Evolutionary conservation across 768 basidiomycete genomes (phyloP).

Genomic region (Russula emetica): DNA sequence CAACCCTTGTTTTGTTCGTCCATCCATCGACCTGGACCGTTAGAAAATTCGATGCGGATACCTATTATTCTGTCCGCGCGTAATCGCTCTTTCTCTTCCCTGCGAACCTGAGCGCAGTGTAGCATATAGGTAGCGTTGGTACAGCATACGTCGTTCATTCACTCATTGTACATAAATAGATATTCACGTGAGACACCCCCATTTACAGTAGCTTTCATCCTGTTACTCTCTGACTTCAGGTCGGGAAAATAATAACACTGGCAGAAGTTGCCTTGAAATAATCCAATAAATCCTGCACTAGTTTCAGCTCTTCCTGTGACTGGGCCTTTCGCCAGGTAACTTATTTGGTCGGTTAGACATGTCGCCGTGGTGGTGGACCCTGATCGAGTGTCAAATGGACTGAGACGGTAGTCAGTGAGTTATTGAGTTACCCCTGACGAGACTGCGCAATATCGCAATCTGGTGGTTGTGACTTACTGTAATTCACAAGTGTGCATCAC

Average conservation of each 20-base stretch:
- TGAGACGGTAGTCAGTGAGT: not conserved
- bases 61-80: not conserved
- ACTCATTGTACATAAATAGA: constrained; percentile 13
- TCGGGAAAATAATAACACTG: constrained; percentile 1
- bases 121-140: constrained; percentile 9
- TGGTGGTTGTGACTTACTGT: not conserved
- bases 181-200: constrained; percentile 12
- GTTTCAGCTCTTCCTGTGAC: not conserved
- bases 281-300: not conserved
- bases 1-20: not conserved
- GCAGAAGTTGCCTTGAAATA: not conserved
- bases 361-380: not conserved
- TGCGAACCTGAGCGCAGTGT: constrained; percentile 8
- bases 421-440: not conserved
- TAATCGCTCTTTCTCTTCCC: constrained; percentile 14
- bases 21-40: not conserved
- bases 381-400: not conserved
- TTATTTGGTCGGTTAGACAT: not conserved
- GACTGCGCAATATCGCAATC: not conserved
- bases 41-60: not conserved
- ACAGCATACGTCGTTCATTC: constrained; percentile 8
- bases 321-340: not conserved
- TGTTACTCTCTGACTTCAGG: not conserved
- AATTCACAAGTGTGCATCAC: not conserved
- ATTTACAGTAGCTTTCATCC: not conserved